Evolutionary conservation across 331 rosid species (phyloP).

Genomic region (Rhamnella rubrinervis): DNA sequence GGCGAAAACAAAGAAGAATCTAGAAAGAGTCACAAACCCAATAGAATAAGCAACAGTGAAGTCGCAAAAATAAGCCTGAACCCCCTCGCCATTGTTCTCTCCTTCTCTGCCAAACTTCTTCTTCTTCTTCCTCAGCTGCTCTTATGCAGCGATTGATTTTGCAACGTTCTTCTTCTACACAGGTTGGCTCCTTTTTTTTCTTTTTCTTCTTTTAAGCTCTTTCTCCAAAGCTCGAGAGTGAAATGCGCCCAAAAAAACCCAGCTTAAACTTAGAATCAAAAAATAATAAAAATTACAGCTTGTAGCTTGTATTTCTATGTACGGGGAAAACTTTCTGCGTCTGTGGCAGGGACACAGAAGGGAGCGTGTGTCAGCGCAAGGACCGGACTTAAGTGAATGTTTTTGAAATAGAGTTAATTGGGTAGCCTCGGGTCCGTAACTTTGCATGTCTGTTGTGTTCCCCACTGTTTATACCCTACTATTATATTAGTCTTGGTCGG

Average conservation of each 20-base stretch:
- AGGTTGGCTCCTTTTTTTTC: slow-evolving; percentile 30
- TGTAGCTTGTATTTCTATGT: not conserved
- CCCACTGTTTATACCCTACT: not conserved
- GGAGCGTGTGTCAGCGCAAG: slow-evolving; percentile 33
- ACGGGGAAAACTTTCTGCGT: not conserved
- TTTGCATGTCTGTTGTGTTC: slow-evolving; percentile 47
- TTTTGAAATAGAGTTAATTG: slow-evolving; percentile 35
- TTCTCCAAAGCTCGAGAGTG: slow-evolving; percentile 6
- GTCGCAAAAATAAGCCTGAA: slow-evolving; percentile 39
- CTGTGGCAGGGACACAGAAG: slow-evolving; percentile 19
- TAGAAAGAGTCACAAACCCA: slow-evolving; percentile 57
- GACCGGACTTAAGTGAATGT: slow-evolving; percentile 44
- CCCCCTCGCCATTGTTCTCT: slow-evolving; percentile 43
- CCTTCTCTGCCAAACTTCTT: not conserved
- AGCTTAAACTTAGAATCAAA: not conserved
- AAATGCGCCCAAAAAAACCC: not conserved
- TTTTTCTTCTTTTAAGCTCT: not conserved
- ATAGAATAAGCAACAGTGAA: slow-evolving; percentile 46
- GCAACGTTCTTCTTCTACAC: slow-evolving; percentile 19
- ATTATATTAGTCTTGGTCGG: too few species aligned
- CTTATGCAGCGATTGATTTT: slow-evolving; percentile 9
- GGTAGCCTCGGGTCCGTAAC: slow-evolving; percentile 51
- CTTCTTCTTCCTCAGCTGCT: slow-evolving; percentile 7
- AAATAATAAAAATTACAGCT: too few species aligned
- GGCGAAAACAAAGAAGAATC: slow-evolving; percentile 16